Evolutionary conservation across 2,329 filamentous ascomycete genomes (phyloP).

Genomic region (Trichoderma endophyticum): DNA sequence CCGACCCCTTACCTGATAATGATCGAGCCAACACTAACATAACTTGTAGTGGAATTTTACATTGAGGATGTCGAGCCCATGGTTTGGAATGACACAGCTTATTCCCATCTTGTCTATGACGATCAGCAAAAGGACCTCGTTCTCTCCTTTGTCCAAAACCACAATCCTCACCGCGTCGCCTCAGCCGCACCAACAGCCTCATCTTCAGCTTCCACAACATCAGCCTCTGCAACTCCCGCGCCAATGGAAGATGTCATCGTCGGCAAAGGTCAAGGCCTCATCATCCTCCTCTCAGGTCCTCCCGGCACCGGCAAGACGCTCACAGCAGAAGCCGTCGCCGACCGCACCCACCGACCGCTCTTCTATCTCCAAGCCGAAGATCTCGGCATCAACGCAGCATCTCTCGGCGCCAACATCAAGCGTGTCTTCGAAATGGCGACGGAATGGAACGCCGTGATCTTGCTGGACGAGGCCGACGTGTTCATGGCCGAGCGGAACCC

Average conservation of each 20-base stretch:
- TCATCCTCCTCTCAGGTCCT: conserved; percentile 45
- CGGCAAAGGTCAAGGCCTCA: conserved; percentile 43
- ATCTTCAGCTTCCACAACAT: background rate
- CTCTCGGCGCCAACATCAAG: conserved; percentile 47
- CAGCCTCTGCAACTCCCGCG: conserved; percentile 5
- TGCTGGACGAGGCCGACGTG: conserved; percentile 54
- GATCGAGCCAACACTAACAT: background rate
- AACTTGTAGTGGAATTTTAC: conserved; percentile 32
- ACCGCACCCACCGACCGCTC: conserved; percentile 42
- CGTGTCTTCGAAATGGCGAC: conserved; percentile 46
- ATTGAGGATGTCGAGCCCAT: conserved; percentile 42
- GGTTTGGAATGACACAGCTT: conserved; percentile 45
- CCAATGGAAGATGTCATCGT: conserved; percentile 40
- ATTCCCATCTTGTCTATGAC: conserved; percentile 45
- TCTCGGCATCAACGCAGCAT: conserved; percentile 42
- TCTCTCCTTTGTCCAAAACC: conserved; percentile 47
- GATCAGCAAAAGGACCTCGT: conserved; percentile 47
- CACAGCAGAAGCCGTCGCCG: conserved; percentile 43
- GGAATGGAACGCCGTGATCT: conserved; percentile 49
- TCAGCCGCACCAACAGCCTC: conserved; percentile 7
- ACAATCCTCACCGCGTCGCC: conserved; percentile 25
- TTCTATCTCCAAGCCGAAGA: conserved; percentile 47
- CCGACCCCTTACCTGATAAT: background rate
- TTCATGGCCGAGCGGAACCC: conserved; percentile 48
- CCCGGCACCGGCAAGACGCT: conserved; percentile 48